A percentile compares a stretch with the other conserved stretches of the same genome.
Evolutionary conservation across 345 rosid genomes (phyloP).

Genomic region (Mallotus nudiflorus): DNA sequence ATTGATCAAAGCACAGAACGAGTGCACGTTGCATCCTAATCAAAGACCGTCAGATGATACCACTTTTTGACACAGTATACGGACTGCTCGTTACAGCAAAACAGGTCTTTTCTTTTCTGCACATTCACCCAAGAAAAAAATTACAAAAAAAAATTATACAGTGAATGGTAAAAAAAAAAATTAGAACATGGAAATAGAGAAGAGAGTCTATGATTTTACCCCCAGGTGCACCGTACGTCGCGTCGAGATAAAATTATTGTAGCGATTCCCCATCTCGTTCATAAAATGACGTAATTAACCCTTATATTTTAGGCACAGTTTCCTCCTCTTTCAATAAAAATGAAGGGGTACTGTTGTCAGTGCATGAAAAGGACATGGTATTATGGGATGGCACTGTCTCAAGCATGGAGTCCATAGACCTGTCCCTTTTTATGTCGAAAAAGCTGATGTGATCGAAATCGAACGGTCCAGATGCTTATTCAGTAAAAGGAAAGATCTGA

Average conservation of each 20-base stretch:
- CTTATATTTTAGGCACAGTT: not conserved
- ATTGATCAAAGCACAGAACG: constrained; percentile 26
- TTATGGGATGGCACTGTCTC: constrained; percentile 43
- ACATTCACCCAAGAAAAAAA: constrained; percentile 1
- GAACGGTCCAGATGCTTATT: constrained; percentile 16
- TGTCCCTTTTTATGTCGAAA: constrained; percentile 49
- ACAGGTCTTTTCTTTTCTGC: not conserved
- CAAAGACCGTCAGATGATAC: constrained; percentile 44
- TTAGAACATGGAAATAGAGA: too few relatives aligned
- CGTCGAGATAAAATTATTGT: constrained; percentile 5
- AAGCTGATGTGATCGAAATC: constrained; percentile 26
- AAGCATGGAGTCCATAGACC: constrained; percentile 46
- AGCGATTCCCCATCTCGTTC: not conserved
- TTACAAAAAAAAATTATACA: not conserved
- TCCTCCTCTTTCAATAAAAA: not conserved
- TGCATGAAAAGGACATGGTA: constrained; percentile 27
- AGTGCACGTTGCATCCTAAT: constrained; percentile 54
- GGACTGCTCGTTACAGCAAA: constrained; percentile 25
- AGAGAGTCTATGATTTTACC: constrained; percentile 12
- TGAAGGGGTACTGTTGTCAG: constrained; percentile 35
- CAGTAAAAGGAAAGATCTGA: constrained; percentile 11
- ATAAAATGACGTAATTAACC: constrained; percentile 31
- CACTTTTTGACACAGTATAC: constrained; percentile 44
- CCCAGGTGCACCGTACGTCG: constrained; percentile 22
- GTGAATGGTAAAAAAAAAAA: not conserved